Evolutionary conservation across 2,329 filamentous ascomycete species (phyloP).

Genomic region (Trichoderma breve): DNA sequence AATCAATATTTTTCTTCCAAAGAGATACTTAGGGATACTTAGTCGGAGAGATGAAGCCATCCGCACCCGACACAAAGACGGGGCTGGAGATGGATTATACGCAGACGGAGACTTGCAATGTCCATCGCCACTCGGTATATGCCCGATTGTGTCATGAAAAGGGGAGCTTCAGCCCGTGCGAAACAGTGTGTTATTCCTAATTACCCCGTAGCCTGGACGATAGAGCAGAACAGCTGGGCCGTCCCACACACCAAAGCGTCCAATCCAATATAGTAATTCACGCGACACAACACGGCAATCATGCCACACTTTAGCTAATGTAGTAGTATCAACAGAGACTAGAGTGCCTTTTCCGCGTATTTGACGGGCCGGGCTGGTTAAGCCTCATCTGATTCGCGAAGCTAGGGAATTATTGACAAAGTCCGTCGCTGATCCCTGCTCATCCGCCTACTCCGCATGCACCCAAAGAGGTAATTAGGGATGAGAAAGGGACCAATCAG

Average conservation of each 20-base stretch:
- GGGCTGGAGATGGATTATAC: background rate
- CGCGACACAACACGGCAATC: background rate
- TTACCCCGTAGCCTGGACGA: background rate
- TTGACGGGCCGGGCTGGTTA: background rate
- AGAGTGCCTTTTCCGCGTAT: constrained; percentile 1
- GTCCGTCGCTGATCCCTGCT: background rate
- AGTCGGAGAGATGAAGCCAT: background rate
- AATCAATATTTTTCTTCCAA: background rate
- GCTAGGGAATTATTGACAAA: background rate
- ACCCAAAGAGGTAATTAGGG: constrained; percentile 1
- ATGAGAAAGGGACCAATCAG: background rate
- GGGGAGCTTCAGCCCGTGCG: background rate
- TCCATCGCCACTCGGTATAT: background rate
- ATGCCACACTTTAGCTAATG: background rate
- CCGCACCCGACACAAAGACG: background rate
- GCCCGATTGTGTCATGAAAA: background rate
- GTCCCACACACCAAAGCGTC: background rate
- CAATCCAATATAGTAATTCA: background rate
- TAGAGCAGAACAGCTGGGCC: background rate
- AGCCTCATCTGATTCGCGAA: background rate
- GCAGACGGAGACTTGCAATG: background rate
- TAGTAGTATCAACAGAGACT: background rate
- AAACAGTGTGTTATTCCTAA: background rate
- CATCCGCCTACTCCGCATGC: constrained; percentile 9
- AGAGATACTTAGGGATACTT: too few relatives aligned